phyloP scores from a whole-genome alignment of 106 monocot species.

The Iris macrosiphon region DNA sequence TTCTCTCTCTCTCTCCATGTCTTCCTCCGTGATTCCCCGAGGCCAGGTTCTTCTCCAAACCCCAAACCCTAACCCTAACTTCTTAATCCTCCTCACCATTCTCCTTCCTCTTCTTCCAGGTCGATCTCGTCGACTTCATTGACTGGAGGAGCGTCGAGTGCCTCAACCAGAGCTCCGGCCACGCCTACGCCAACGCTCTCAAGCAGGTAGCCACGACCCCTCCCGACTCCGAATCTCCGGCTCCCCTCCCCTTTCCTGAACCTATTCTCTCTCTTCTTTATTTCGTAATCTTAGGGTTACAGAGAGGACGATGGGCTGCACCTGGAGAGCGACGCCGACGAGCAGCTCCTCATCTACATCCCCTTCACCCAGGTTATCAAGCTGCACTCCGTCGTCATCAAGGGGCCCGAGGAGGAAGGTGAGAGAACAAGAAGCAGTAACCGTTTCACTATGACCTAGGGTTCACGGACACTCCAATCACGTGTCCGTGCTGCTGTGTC shows the following conservation, averaged over 20 bases:
- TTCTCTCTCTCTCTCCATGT: too few relatives aligned
- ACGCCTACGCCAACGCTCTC: slow-evolving; percentile 63
- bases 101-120: slow-evolving; percentile 22
- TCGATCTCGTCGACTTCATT: slow-evolving; percentile 88
- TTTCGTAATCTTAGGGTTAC: slow-evolving; percentile 49
- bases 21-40: slow-evolving; percentile 10
- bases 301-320: slow-evolving; percentile 83
- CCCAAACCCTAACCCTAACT: neutral
- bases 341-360: slow-evolving; percentile 81
- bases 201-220: slow-evolving; percentile 46
- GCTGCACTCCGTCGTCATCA: slow-evolving; percentile 63
- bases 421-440: neutral
- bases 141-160: slow-evolving; percentile 94
- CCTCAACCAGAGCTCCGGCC: slow-evolving; percentile 64
- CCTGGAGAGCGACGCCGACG: slow-evolving; percentile 85
- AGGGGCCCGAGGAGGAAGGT: slow-evolving; percentile 91
- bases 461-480: neutral
- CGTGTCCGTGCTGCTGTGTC: too few relatives aligned
- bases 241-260: neutral
- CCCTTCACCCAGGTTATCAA: slow-evolving; percentile 95
- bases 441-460: neutral
- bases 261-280: neutral
- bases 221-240: neutral
- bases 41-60: slow-evolving; percentile 16
- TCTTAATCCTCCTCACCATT: neutral